Evolutionary conservation across 1,284 basidiomycete genomes (phyloP).

Genomic region (Marasmius oreades): DNA sequence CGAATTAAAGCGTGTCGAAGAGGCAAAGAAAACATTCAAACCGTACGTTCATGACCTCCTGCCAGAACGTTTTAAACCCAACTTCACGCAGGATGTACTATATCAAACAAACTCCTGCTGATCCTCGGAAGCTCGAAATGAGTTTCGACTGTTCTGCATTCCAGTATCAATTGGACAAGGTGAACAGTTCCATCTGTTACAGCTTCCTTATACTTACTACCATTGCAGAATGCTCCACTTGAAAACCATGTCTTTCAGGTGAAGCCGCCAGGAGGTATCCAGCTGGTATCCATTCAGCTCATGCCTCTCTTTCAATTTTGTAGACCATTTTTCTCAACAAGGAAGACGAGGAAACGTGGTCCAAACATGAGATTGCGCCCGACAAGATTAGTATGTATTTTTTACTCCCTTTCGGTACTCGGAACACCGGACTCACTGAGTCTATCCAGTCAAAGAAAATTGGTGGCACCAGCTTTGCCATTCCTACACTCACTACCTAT

Average conservation of each 20-base stretch:
- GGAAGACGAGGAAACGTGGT: slow-evolving; percentile 15
- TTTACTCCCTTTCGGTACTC: not conserved
- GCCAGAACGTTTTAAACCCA: not conserved
- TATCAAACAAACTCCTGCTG: slow-evolving; percentile 36
- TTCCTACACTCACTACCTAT: slow-evolving; percentile 16
- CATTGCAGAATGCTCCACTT: slow-evolving; percentile 7
- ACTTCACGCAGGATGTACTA: slow-evolving; percentile 29
- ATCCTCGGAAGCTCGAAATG: slow-evolving; percentile 39
- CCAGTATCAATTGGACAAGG: slow-evolving; percentile 13
- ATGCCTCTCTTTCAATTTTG: not conserved
- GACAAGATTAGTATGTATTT: slow-evolving; percentile 13
- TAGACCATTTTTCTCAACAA: slow-evolving; percentile 19
- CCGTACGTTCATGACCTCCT: slow-evolving; percentile 15
- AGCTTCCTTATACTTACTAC: not conserved
- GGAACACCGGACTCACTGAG: not conserved
- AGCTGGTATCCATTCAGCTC: not conserved
- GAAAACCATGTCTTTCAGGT: slow-evolving; percentile 15
- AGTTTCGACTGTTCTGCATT: slow-evolving; percentile 29
- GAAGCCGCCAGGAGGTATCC: not conserved
- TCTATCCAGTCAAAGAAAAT: slow-evolving; percentile 5
- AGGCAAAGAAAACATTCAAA: slow-evolving; percentile 12
- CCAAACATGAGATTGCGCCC: slow-evolving; percentile 14
- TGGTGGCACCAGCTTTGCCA: slow-evolving; percentile 20
- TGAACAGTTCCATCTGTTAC: not conserved
- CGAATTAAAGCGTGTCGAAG: slow-evolving; percentile 10